These are phyloP conservation scores for Leccinum olivaceoglutinosum DNA, from an alignment of 1,284 basidiomycete species.

Conservation along the genomic window DNA sequence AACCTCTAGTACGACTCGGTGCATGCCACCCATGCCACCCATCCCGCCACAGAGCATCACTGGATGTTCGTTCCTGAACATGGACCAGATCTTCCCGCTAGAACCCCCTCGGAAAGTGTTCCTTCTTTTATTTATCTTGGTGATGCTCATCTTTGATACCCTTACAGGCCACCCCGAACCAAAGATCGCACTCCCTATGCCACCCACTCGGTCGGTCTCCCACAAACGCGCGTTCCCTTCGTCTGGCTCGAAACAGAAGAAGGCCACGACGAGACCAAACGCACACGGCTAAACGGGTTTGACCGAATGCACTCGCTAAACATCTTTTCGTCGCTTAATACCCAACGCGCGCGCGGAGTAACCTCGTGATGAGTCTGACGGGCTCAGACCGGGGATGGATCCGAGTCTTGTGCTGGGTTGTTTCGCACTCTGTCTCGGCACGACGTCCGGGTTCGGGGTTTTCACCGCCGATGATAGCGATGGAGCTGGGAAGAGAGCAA, in stretches of 20 bases:
- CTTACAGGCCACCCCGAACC: slow-evolving; percentile 19
- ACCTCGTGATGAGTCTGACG: slow-evolving; percentile 25
- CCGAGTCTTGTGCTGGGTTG: not conserved
- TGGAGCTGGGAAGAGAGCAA: not conserved
- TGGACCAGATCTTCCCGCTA: slow-evolving; percentile 14
- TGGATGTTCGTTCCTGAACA: slow-evolving; percentile 26
- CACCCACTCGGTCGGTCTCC: slow-evolving; percentile 22
- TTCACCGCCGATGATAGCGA: not conserved
- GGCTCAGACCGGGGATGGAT: slow-evolving; percentile 6
- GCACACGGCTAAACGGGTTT: not conserved
- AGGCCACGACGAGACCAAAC: no score
- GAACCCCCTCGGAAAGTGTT: slow-evolving; percentile 12
- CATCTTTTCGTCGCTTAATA: no score
- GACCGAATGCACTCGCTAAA: slow-evolving; percentile 15
- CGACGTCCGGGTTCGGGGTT: not conserved
- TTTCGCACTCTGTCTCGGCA: not conserved
- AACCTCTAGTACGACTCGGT: no score
- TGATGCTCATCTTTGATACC: not conserved
- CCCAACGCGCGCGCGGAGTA: slow-evolving; percentile 17
- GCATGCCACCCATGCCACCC: slow-evolving; percentile 18
- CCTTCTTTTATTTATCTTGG: not conserved
- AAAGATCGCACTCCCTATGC: slow-evolving; percentile 14
- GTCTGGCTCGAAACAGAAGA: slow-evolving; percentile 23
- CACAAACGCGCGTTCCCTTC: slow-evolving; percentile 13
- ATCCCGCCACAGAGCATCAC: not conserved